Percentiles rank a stretch among this genome's conserved stretches.
phyloP scores from a whole-genome alignment of 148 eudicot species.

The Persicaria maculosa region DNA sequence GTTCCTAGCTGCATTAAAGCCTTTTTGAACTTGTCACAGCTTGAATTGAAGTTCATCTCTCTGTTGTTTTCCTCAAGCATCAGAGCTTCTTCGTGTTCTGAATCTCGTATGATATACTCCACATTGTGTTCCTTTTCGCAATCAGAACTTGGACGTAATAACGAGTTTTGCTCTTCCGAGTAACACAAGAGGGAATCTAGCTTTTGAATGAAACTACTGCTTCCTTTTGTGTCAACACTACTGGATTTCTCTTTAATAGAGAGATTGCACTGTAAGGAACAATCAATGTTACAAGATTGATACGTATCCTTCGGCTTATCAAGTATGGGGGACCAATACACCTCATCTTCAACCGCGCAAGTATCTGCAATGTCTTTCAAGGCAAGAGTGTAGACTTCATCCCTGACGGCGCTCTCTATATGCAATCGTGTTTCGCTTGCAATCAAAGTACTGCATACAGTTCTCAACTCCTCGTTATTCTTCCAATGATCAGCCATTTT shows the following conservation, averaged over 20 bases:
- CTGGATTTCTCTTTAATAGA: not conserved
- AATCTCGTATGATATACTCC: slow-evolving; percentile 7
- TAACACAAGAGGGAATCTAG: slow-evolving; percentile 22
- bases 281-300: not conserved
- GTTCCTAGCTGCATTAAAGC: slow-evolving; percentile 27
- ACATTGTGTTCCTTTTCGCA: slow-evolving; percentile 18
- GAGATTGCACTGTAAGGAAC: slow-evolving; percentile 10
- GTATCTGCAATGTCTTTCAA: slow-evolving; percentile 25
- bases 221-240: not conserved
- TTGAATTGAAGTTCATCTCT: slow-evolving; percentile 22
- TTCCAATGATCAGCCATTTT: slow-evolving; percentile 16
- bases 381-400: slow-evolving; percentile 21
- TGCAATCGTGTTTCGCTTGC: not conserved
- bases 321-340: slow-evolving; percentile 17
- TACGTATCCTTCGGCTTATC: slow-evolving; percentile 23
- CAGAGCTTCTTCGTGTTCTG: slow-evolving; percentile 15
- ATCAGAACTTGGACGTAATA: slow-evolving; percentile 21
- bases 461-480: not conserved
- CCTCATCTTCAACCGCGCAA: slow-evolving; percentile 23
- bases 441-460: not conserved
- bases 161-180: slow-evolving; percentile 30
- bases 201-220: slow-evolving; percentile 15
- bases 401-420: slow-evolving; percentile 21
- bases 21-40: slow-evolving; percentile 25
- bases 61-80: slow-evolving; percentile 19